A percentile compares a stretch with the other conserved stretches of the same genome.
Evolutionary conservation across 352 stramenopile genomes (phyloP).

Genomic region (Globisporangium emineosum): DNA sequence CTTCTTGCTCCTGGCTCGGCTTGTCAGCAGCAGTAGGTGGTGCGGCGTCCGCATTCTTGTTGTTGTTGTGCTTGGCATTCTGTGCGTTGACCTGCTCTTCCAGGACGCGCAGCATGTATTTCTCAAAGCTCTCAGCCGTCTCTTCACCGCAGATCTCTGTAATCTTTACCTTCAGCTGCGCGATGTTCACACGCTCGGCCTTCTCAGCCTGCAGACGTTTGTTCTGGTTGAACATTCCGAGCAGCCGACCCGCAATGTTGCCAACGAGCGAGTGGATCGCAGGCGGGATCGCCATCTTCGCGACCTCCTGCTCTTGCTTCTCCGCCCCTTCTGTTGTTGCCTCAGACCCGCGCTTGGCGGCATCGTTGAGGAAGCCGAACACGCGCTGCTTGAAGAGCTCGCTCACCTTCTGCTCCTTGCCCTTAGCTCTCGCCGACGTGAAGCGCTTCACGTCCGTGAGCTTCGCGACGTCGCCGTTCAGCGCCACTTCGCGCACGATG

Average conservation of each 20-base stretch:
- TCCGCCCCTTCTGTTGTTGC: conserved; percentile 5
- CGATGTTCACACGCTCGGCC: conserved; percentile 39
- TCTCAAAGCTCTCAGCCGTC: conserved; percentile 34
- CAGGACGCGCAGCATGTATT: conserved; percentile 47
- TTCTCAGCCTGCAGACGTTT: conserved; percentile 39
- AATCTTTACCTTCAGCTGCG: conserved; percentile 41
- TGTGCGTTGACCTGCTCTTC: conserved; percentile 24
- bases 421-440: conserved; percentile 18
- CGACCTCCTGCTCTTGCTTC: conserved; percentile 14
- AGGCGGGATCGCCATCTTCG: conserved; percentile 30
- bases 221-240: conserved; percentile 65
- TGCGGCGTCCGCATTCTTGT: not conserved
- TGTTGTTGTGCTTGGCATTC: conserved; percentile 17
- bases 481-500: conserved; percentile 83
- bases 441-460: conserved; percentile 68
- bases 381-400: conserved; percentile 80
- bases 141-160: conserved; percentile 38
- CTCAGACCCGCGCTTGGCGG: conserved; percentile 20
- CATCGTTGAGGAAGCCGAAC: conserved; percentile 53
- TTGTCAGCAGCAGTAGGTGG: not conserved
- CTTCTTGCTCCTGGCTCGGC: not conserved
- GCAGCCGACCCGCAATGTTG: conserved; percentile 46
- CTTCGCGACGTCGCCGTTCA: conserved; percentile 46
- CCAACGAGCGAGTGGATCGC: conserved; percentile 53
- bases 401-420: conserved; percentile 62